Conservation (phyloP, 495 filamentous ascomycete species). For the Aspergillus panamensis region DNA sequence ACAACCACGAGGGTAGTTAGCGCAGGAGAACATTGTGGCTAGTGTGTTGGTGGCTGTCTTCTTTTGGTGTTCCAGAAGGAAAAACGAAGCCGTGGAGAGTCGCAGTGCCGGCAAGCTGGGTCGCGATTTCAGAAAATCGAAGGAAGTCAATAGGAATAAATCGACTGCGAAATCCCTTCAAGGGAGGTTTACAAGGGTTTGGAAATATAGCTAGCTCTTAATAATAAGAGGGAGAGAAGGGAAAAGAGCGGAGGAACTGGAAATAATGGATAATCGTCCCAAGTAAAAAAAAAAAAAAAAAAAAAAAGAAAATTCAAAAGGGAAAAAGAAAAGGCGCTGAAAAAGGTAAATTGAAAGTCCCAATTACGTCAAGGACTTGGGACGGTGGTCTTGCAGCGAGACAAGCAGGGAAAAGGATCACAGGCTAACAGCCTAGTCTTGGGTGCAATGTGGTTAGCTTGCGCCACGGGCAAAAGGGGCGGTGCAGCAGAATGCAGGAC, state of each 20-base stretch:
- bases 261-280: slow-evolving; percentile 14
- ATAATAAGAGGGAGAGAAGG: slow-evolving; percentile 11
- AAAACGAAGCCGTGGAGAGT: slow-evolving; percentile 7
- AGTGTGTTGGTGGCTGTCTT: slow-evolving; percentile 1
- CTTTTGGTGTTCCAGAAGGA: neutral
- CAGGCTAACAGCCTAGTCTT: slow-evolving; percentile 14
- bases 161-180: slow-evolving; percentile 20
- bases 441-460: slow-evolving; percentile 20
- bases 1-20: slow-evolving; percentile 50
- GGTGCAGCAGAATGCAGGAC: slow-evolving; percentile 14
- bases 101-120: neutral
- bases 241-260: slow-evolving; percentile 6
- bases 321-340: slow-evolving; percentile 3
- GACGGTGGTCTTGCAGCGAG: slow-evolving; percentile 23
- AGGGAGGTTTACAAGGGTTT: slow-evolving; percentile 13
- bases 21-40: slow-evolving; percentile 47
- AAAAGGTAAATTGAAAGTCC: slow-evolving; percentile 4
- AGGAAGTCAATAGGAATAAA: slow-evolving; percentile 2
- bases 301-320: slow-evolving; percentile 10
- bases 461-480: slow-evolving; percentile 20
- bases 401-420: slow-evolving; percentile 19
- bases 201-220: no score
- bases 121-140: slow-evolving; percentile 7
- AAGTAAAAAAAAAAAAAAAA: slow-evolving; percentile 7
- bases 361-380: slow-evolving; percentile 27